These are phyloP conservation scores for Umbellularia californica DNA, from an alignment of 164 flowering plant genomes.

Conservation along the genomic window DNA sequence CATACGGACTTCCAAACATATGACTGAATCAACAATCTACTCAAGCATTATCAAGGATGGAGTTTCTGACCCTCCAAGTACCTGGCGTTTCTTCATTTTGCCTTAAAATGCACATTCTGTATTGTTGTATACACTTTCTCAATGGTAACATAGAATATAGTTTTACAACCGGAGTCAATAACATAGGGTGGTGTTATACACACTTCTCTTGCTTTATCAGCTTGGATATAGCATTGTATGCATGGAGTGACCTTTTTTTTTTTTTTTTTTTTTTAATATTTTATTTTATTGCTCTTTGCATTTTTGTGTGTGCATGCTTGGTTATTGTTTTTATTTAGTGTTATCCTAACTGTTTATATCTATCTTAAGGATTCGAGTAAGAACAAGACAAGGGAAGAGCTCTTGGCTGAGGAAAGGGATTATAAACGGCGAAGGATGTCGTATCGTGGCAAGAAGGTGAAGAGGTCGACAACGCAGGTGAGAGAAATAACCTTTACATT, in stretches of 20 bases:
- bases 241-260: not conserved
- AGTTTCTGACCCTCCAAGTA: too few relatives aligned
- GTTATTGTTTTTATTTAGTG: not conserved
- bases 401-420: constrained; percentile 98
- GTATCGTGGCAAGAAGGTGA: constrained; percentile 90
- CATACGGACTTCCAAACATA: too few relatives aligned
- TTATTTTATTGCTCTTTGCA: not conserved
- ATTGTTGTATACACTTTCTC: too few relatives aligned
- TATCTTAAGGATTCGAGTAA: constrained; percentile 42
- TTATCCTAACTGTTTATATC: not conserved
- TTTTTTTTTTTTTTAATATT: not conserved
- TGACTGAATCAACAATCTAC: too few relatives aligned
- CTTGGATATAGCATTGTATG: not conserved
- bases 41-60: too few relatives aligned
- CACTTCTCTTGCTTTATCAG: too few relatives aligned
- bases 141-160: too few relatives aligned
- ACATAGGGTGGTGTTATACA: too few relatives aligned
- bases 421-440: constrained; percentile 97
- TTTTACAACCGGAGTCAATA: too few relatives aligned
- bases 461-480: constrained; percentile 70
- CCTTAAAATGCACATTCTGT: too few relatives aligned
- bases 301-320: not conserved
- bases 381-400: constrained; percentile 75
- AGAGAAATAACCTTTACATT: not conserved
- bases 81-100: too few relatives aligned